Conservation (phyloP, 164 flowering plant species). For the Platanus orientalis region DNA sequence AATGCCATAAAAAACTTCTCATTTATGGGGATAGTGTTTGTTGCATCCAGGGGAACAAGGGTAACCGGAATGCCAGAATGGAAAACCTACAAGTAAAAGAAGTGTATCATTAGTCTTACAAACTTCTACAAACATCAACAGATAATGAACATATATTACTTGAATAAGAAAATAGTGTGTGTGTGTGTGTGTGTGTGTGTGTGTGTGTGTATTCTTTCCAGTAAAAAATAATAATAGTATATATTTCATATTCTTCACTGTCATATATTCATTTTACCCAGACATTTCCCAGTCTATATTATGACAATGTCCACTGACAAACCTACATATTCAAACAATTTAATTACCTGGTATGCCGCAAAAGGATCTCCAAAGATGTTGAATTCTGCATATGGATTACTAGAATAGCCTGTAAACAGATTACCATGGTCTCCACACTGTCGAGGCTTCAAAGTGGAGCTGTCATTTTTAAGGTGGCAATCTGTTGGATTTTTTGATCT, state of each 20-base stretch:
- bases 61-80: conserved; percentile 92
- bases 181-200: too few relatives aligned
- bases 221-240: neutral
- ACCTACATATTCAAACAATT: neutral
- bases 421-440: conserved; percentile 86
- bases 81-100: conserved; percentile 49
- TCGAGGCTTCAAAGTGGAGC: conserved; percentile 43
- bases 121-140: neutral
- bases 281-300: neutral
- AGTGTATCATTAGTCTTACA: neutral
- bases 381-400: conserved; percentile 88
- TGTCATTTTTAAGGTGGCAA: conserved; percentile 56
- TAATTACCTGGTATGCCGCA: conserved; percentile 84
- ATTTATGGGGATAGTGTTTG: conserved; percentile 83
- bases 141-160: neutral
- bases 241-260: too few relatives aligned
- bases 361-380: conserved; percentile 89
- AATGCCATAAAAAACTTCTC: conserved; percentile 52
- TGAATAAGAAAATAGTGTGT: too few relatives aligned
- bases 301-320: neutral
- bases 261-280: too few relatives aligned
- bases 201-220: too few relatives aligned
- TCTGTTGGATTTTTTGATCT: conserved; percentile 80
- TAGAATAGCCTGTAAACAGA: conserved; percentile 55
- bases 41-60: conserved; percentile 91